Base-by-base conservation (phyloP, 768 basidiomycete species). In the Mycena haematopus region DNA sequence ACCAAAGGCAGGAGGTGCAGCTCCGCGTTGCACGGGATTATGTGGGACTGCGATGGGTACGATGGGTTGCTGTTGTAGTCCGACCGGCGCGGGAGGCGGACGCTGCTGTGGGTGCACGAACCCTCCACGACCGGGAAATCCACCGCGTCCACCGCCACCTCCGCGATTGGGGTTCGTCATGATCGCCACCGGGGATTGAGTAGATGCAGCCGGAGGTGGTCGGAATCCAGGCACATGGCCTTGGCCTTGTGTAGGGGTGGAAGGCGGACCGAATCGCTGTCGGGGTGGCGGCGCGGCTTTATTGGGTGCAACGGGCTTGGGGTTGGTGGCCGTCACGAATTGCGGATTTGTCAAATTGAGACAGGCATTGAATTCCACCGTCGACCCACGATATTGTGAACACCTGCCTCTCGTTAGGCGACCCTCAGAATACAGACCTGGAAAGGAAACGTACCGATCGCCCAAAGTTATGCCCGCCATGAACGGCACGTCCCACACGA, bases 401-500 rank as follows among this genome's bases (percentile, higher is more conserved):
- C 96, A 97, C 65, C 94, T 94, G 65, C 22, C 17, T 19, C 24
- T 19, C 33, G 33, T 58, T 40, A 60, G 38, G 35, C 13, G 49
- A 1, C 14, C 1, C 15, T 19, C 11, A 19, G 1, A 9, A 25
- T 5, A 25, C n/a, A 9, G 5, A 53, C 15, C 11, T 11, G 6
- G 11, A 19, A 52, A 36, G 21, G 33, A n/a, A 22, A 35, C 22
- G 24, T 69, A 94, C 92, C 95, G 82, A 69, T 92, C 93, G 4
- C 88, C 87, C 13, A 99, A 78, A 0, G 92, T 97, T 2, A 84
- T 82, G 8, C 97, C 97, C 22, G 94, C 88, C 86, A 99, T 93
- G 77, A 99, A 99, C 1, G 94, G 84, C 24, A 91, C 89, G 73
- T 99, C 97, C 93, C 97, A 99, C 0, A 96, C 84, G 24, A 99